Conservation (phyloP, 345 rosid species). For the Arabis hirsuta region DNA sequence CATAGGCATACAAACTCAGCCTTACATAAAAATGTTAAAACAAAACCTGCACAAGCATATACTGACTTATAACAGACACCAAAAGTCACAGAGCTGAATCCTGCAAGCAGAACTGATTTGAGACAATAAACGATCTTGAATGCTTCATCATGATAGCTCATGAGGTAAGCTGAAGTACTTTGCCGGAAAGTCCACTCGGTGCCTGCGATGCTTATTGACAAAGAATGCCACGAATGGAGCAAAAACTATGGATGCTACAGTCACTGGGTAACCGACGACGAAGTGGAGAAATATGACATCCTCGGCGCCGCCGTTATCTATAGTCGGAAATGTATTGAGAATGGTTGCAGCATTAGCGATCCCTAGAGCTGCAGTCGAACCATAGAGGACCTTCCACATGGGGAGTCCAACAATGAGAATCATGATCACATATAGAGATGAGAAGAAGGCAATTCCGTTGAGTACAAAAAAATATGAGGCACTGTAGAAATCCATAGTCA, state of each 20-base stretch:
- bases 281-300: fast-evolving
- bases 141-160: no score
- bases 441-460: slow-evolving; percentile 34
- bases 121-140: no score
- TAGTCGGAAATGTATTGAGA: neutral
- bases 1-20: no score
- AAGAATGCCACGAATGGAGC: slow-evolving; percentile 5
- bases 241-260: neutral
- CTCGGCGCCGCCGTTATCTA: neutral
- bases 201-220: neutral
- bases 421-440: slow-evolving; percentile 22
- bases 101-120: no score
- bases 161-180: neutral
- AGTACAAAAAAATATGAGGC: slow-evolving; percentile 10
- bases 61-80: no score
- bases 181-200: slow-evolving; percentile 10
- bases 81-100: no score
- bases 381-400: slow-evolving; percentile 16
- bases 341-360: neutral
- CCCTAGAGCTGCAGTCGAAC: slow-evolving; percentile 4
- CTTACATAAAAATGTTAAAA: no score
- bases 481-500: neutral
- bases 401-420: slow-evolving; percentile 35
- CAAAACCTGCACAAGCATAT: no score
- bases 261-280: neutral